Evolutionary conservation across 2,329 filamentous ascomycete genomes (phyloP).

Genomic region (Fusarium nanum): DNA sequence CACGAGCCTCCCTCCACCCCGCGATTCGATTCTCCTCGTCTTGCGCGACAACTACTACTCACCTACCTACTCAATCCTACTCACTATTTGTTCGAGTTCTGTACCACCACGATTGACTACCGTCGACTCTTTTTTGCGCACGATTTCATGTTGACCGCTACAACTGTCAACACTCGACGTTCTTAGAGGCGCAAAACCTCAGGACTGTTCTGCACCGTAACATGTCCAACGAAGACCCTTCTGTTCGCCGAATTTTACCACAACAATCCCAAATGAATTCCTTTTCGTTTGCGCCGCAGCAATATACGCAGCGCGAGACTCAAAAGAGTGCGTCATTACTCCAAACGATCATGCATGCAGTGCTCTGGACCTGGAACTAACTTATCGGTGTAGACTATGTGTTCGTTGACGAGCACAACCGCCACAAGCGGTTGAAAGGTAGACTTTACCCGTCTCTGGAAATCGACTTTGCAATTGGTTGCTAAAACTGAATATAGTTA

Average conservation of each 20-base stretch:
- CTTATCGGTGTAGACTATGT: constrained; percentile 80
- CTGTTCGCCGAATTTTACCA: constrained; percentile 71
- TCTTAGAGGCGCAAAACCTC: constrained; percentile 45
- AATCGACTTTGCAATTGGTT: not conserved
- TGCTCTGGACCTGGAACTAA: constrained; percentile 25
- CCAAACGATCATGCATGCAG: constrained; percentile 16
- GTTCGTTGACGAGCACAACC: constrained; percentile 98
- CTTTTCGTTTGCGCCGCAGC: constrained; percentile 78
- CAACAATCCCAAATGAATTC: constrained; percentile 73
- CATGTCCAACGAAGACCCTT: constrained; percentile 72
- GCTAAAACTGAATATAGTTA: constrained; percentile 67
- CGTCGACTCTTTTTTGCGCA: constrained; percentile 28
- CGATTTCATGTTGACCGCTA: constrained; percentile 49
- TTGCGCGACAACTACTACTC: constrained; percentile 27
- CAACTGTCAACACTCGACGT: constrained; percentile 30
- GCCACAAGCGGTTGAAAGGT: constrained; percentile 97
- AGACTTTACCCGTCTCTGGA: constrained; percentile 45
- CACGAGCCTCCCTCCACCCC: constrained; percentile 40
- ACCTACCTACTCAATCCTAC: constrained; percentile 7
- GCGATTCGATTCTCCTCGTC: constrained; percentile 36
- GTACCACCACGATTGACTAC: constrained; percentile 15
- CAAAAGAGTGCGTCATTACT: constrained; percentile 78
- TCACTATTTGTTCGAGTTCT: constrained; percentile 12
- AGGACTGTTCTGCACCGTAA: constrained; percentile 30
- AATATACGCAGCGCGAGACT: constrained; percentile 71